phyloP scores from a whole-genome alignment of 176 grass and related monocot genomes.

The Eleusine coracana region DNA sequence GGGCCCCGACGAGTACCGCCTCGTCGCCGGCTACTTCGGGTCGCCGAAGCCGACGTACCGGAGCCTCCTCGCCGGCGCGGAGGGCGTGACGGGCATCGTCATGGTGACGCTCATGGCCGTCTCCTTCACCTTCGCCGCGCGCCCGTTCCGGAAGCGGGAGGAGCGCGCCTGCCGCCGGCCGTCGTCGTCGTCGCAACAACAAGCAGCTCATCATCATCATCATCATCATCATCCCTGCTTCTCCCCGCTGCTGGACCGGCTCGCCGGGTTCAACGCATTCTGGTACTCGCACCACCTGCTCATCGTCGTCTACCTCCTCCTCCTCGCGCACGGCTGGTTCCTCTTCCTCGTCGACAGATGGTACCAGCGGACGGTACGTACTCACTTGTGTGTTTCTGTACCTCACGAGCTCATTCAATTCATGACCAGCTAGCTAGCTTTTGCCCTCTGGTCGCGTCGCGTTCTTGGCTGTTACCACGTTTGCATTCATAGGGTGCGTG shows the following conservation, averaged over 20 bases:
- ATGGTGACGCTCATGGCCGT: constrained; percentile 90
- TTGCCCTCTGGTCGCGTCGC: neutral
- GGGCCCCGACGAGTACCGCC: constrained; percentile 58
- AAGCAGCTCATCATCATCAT: no score
- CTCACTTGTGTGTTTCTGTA: neutral
- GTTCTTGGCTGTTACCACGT: neutral
- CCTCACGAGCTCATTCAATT: neutral
- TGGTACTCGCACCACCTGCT: constrained; percentile 99
- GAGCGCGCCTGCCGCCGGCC: neutral
- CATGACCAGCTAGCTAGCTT: neutral
- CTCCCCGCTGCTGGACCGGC: constrained; percentile 64
- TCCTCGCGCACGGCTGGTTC: constrained; percentile 82
- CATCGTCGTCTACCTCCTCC: constrained; percentile 68
- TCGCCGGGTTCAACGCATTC: constrained; percentile 94
- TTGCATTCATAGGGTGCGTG: no score
- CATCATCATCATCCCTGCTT: neutral
- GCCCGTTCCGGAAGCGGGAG: constrained; percentile 83
- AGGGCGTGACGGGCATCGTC: constrained; percentile 74
- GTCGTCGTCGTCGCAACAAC: neutral
- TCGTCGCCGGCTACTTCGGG: constrained; percentile 74
- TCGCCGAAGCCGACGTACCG: constrained; percentile 55
- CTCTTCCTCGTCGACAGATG: constrained; percentile 78
- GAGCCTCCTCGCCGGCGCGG: constrained; percentile 59
- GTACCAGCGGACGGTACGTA: constrained; percentile 89
- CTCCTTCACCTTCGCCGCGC: constrained; percentile 89